Percentiles rank a stretch among this genome's conserved stretches.
phyloP scores from a whole-genome alignment of 1,284 basidiomycete genomes.

The Kalmanozyma brasiliensis region DNA sequence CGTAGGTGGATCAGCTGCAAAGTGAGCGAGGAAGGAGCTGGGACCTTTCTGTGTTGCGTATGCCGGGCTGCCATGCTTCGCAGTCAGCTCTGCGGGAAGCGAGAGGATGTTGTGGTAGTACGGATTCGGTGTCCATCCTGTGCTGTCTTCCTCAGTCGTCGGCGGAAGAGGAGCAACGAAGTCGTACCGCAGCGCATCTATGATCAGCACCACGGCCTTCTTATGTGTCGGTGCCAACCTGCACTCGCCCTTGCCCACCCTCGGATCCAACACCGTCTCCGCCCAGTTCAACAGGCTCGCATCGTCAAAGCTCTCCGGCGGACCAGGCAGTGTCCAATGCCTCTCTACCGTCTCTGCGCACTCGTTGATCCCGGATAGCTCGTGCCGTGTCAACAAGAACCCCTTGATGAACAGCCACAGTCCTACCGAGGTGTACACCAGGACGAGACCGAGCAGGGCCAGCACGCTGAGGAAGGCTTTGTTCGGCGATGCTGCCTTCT shows the following conservation, averaged over 20 bases:
- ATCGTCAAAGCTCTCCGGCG: conserved; percentile 32
- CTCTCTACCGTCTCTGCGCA: conserved; percentile 8
- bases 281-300: conserved; percentile 46
- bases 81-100: conserved; percentile 79
- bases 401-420: conserved; percentile 62
- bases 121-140: conserved; percentile 64
- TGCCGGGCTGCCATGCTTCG: conserved; percentile 8
- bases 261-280: conserved; percentile 14
- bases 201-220: conserved; percentile 82
- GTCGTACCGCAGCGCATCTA: conserved; percentile 94
- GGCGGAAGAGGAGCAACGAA: conserved; percentile 77
- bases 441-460: conserved; percentile 39
- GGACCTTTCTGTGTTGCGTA: conserved; percentile 13
- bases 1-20: conserved; percentile 93
- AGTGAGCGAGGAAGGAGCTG: conserved; percentile 85
- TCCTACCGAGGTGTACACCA: conserved; percentile 46
- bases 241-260: conserved; percentile 48
- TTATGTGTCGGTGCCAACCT: conserved; percentile 49
- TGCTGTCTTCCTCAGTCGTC: conserved; percentile 61
- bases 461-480: conserved; percentile 45
- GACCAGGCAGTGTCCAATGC: conserved; percentile 19
- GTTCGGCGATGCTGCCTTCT: conserved; percentile 35
- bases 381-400: conserved; percentile 61
- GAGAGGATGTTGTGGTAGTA: conserved; percentile 85
- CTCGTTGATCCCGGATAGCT: conserved; percentile 38